Evolutionary conservation across 352 stramenopile genomes (phyloP).

Genomic region (Pythium periplocum): DNA sequence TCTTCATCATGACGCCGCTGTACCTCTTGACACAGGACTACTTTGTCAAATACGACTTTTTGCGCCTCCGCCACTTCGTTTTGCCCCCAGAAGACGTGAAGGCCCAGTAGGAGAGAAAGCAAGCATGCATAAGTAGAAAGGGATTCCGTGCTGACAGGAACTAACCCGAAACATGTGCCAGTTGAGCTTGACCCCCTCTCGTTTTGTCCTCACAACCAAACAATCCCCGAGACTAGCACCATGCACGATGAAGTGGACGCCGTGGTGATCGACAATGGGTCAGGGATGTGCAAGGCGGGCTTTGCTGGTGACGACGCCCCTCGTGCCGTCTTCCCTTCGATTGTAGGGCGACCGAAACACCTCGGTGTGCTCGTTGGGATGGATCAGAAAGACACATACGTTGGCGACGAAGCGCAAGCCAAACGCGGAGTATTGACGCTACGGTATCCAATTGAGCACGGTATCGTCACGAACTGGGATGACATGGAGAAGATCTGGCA

Average conservation of each 20-base stretch:
- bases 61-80: slow-evolving; percentile 66
- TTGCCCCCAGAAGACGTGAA: slow-evolving; percentile 16
- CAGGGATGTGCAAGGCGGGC: slow-evolving; percentile 35
- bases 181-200: too few relatives aligned
- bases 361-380: slow-evolving; percentile 13
- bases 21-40: slow-evolving; percentile 59
- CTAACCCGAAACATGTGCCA: too few relatives aligned
- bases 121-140: too few relatives aligned
- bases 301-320: slow-evolving; percentile 29
- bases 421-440: slow-evolving; percentile 17
- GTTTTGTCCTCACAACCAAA: too few relatives aligned
- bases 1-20: slow-evolving; percentile 54
- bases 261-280: too few relatives aligned
- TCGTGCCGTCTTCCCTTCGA: slow-evolving; percentile 22
- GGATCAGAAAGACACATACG: slow-evolving; percentile 13
- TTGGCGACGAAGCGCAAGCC: slow-evolving; percentile 13
- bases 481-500: slow-evolving; percentile 99
- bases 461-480: slow-evolving; percentile 97
- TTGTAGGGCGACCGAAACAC: slow-evolving; percentile 21
- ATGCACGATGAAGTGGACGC: too few relatives aligned
- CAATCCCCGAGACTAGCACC: too few relatives aligned
- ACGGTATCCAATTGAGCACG: slow-evolving; percentile 95
- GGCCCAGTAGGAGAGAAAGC: too few relatives aligned
- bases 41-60: slow-evolving; percentile 31
- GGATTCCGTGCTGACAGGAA: too few relatives aligned